These are phyloP conservation scores for Eimeria necatrix DNA, from an alignment of 169 alveolate genomes.

Conservation along the genomic window DNA sequence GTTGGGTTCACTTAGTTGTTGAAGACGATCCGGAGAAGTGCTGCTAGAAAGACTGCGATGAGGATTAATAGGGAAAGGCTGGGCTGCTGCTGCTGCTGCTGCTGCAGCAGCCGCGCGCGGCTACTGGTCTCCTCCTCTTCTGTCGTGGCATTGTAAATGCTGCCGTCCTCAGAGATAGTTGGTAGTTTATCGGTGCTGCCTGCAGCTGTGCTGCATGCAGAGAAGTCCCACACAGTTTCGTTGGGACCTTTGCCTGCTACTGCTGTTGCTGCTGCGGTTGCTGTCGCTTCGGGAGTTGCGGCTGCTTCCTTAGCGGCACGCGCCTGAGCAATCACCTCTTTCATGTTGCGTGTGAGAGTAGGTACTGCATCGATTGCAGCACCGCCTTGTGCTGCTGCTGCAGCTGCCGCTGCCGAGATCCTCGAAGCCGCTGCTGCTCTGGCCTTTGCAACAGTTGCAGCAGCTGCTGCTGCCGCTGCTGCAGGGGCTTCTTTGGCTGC, in stretches of 20 bases:
- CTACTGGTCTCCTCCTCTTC: background rate
- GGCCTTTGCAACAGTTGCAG: background rate
- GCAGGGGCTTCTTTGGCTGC: background rate
- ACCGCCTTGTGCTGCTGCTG: slow-evolving; percentile 1
- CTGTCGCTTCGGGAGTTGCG: background rate
- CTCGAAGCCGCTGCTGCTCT: no score
- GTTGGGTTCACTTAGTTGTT: background rate
- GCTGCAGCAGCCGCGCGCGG: background rate
- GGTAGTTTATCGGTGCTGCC: slow-evolving; percentile 25
- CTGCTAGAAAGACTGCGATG: slow-evolving; percentile 31
- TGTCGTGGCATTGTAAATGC: background rate
- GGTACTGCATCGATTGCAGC: background rate
- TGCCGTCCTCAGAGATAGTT: slow-evolving; percentile 13
- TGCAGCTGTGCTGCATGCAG: slow-evolving; percentile 14
- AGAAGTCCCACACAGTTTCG: slow-evolving; percentile 1
- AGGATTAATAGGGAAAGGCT: slow-evolving; percentile 8
- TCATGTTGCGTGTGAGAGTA: slow-evolving; percentile 6
- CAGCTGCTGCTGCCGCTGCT: slow-evolving; percentile 20
- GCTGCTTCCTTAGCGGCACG: background rate
- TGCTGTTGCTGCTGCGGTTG: slow-evolving; percentile 23
- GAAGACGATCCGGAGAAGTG: slow-evolving; percentile 7
- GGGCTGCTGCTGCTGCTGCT: slow-evolving; percentile 50
- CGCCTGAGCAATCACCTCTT: background rate
- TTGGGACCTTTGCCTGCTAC: background rate
- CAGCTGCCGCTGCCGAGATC: background rate